phyloP scores from a whole-genome alignment of 352 stramenopile species.

The Peronosclerospora sorghi region DNA sequence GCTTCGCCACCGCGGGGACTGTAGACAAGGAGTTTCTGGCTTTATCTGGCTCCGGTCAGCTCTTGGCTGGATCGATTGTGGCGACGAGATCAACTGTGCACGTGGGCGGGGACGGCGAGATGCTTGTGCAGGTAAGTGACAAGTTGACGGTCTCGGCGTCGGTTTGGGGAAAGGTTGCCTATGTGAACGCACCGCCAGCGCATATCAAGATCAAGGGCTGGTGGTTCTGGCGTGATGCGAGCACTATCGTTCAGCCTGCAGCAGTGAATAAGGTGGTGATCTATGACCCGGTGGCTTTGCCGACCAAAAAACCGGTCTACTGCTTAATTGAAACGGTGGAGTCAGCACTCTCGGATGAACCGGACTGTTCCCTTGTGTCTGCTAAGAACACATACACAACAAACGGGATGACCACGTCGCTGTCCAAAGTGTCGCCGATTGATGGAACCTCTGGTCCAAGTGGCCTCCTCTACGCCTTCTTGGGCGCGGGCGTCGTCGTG shows the following conservation, averaged over 20 bases:
- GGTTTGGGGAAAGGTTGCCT: constrained; percentile 43
- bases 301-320: constrained; percentile 21
- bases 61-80: constrained; percentile 37
- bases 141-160: constrained; percentile 38
- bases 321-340: constrained; percentile 20
- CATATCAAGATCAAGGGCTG: constrained; percentile 39
- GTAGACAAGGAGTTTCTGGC: constrained; percentile 35
- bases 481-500: constrained; percentile 22
- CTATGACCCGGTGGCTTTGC: constrained; percentile 17
- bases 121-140: constrained; percentile 36
- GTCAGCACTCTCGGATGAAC: constrained; percentile 22
- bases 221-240: constrained; percentile 41
- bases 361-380: constrained; percentile 20
- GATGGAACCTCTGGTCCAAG: constrained; percentile 4
- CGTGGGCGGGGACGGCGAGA: constrained; percentile 34
- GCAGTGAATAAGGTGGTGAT: constrained; percentile 28
- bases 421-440: constrained; percentile 22
- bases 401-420: constrained; percentile 17
- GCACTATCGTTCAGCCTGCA: constrained; percentile 30
- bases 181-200: constrained; percentile 27
- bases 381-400: constrained; percentile 4
- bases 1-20: constrained; percentile 28
- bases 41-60: constrained; percentile 33
- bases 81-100: constrained; percentile 26
- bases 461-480: constrained; percentile 30